phyloP scores from a whole-genome alignment of 306 rosid species.

The Inga laurina region DNA sequence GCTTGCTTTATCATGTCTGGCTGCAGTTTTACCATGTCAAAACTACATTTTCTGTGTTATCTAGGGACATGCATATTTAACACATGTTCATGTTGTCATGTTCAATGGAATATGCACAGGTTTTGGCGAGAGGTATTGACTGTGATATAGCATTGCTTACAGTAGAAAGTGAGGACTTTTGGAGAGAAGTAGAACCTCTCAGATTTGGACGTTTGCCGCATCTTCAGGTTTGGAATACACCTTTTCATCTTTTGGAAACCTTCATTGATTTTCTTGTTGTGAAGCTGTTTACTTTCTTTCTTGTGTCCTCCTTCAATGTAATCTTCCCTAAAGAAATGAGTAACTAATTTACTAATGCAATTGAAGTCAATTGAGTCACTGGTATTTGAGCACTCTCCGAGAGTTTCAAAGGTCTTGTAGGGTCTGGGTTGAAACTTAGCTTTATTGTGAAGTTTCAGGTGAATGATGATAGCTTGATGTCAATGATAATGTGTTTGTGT shows the following conservation, averaged over 20 bases:
- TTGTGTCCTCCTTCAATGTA: slow-evolving; percentile 18
- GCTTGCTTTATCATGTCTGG: slow-evolving; percentile 21
- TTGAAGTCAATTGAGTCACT: background rate
- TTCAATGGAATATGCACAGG: slow-evolving; percentile 64
- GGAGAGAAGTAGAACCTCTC: slow-evolving; percentile 91
- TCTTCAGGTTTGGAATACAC: slow-evolving; percentile 75
- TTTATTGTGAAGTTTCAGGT: background rate
- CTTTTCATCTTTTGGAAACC: slow-evolving; percentile 3
- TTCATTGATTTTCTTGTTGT: slow-evolving; percentile 6
- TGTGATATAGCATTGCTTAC: slow-evolving; percentile 98
- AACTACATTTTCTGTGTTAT: slow-evolving; percentile 11
- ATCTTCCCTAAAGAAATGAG: background rate
- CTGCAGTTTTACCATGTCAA: background rate
- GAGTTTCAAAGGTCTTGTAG: background rate
- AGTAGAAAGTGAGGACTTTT: slow-evolving; percentile 87
- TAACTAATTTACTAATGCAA: background rate
- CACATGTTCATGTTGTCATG: slow-evolving; percentile 22
- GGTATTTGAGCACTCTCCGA: background rate
- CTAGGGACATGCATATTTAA: slow-evolving; percentile 21
- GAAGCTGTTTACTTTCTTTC: slow-evolving; percentile 17
- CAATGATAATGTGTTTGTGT: background rate
- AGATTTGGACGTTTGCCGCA: slow-evolving; percentile 82
- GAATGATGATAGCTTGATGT: background rate
- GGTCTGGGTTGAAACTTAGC: background rate
- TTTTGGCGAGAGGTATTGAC: slow-evolving; percentile 89